Conservation (phyloP, 1,284 basidiomycete species). For the Porogramme epimiltina region DNA sequence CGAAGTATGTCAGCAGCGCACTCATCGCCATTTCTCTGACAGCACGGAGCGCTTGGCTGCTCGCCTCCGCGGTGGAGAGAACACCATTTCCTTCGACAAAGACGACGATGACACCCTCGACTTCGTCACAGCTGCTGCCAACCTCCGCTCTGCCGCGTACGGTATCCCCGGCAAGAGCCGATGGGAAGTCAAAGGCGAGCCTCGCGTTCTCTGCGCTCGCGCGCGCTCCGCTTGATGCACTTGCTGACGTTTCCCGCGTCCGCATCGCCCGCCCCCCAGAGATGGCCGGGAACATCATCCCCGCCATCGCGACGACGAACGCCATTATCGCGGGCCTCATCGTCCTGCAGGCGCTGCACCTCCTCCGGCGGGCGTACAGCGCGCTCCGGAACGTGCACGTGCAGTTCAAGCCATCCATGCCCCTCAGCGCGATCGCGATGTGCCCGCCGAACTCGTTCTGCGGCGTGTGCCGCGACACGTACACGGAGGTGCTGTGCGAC, state of each 20-base stretch:
- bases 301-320: constrained; percentile 98
- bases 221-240: not conserved
- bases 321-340: constrained; percentile 95
- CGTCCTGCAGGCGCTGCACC: constrained; percentile 88
- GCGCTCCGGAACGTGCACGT: constrained; percentile 71
- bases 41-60: constrained; percentile 80
- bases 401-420: constrained; percentile 74
- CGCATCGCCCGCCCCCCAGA: constrained; percentile 49
- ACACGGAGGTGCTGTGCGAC: constrained; percentile 75
- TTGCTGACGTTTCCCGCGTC: not conserved
- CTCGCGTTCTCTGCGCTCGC: not conserved
- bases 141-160: constrained; percentile 90
- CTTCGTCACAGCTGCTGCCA: constrained; percentile 94
- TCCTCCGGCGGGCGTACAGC: constrained; percentile 67
- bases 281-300: constrained; percentile 99
- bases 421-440: constrained; percentile 67
- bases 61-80: constrained; percentile 73
- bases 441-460: constrained; percentile 75
- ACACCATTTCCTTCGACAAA: constrained; percentile 92
- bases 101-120: constrained; percentile 97
- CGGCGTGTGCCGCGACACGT: constrained; percentile 86
- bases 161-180: constrained; percentile 88
- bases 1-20: not conserved
- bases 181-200: constrained; percentile 92
- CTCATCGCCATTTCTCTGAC: constrained; percentile 4